Conservation (phyloP, 208 protist species). For the Balamuthia mandrillaris region DNA sequence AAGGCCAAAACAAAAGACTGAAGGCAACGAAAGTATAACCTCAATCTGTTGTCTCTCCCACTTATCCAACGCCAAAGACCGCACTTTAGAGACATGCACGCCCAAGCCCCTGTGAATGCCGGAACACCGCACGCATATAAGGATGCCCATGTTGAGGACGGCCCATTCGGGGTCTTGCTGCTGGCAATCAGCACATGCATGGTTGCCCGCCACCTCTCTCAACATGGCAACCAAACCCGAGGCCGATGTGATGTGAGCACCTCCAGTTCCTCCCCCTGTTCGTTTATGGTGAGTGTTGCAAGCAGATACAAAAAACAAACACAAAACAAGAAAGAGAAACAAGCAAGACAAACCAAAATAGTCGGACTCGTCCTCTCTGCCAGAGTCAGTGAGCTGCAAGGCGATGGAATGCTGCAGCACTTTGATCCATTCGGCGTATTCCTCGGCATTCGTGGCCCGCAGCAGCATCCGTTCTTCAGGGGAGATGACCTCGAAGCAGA, state of each 20-base stretch:
- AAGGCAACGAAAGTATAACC: conserved; percentile 15
- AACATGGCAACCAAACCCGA: too few relatives aligned
- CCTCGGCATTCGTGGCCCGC: neutral
- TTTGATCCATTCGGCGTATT: conserved; percentile 2
- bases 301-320: too few relatives aligned
- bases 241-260: too few relatives aligned
- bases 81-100: conserved; percentile 65
- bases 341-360: too few relatives aligned
- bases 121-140: conserved; percentile 72
- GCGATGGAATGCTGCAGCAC: neutral
- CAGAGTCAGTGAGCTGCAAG: neutral
- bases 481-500: conserved; percentile 30
- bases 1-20: neutral
- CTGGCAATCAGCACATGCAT: conserved; percentile 18
- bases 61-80: conserved; percentile 57
- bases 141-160: conserved; percentile 69
- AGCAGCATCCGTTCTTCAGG: neutral
- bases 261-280: too few relatives aligned
- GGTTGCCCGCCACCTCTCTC: too few relatives aligned
- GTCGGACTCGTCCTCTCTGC: too few relatives aligned
- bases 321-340: too few relatives aligned
- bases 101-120: conserved; percentile 68
- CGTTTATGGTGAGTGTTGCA: too few relatives aligned
- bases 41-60: conserved; percentile 22
- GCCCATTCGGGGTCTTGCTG: conserved; percentile 52